Conservation (phyloP, 2,329 filamentous ascomycete genomes). For the Zymoseptoria brevis region DNA sequence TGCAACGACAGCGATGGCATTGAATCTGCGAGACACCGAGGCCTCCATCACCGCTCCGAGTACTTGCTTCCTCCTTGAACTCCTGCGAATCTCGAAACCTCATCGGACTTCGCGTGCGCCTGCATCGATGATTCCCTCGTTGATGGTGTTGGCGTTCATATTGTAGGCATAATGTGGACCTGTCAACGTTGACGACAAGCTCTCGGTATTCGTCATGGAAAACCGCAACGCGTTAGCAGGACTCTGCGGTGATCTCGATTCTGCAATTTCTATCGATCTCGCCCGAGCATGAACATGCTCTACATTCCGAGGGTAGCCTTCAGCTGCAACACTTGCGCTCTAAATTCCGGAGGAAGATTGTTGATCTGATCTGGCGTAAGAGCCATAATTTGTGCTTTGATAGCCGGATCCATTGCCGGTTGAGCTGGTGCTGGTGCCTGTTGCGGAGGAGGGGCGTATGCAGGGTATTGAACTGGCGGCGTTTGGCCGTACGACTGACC, state of each 20-base stretch:
- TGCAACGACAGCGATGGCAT: background rate
- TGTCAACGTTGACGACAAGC: background rate
- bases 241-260: background rate
- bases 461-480: constrained; percentile 36
- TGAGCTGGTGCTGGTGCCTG: constrained; percentile 35
- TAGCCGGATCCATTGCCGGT: constrained; percentile 56
- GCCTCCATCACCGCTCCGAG: background rate
- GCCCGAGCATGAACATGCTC: background rate
- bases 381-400: constrained; percentile 73
- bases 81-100: background rate
- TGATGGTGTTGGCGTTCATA: background rate
- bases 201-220: background rate
- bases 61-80: background rate
- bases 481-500: constrained; percentile 38
- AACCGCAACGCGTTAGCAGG: background rate
- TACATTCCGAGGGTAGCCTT: constrained; percentile 36
- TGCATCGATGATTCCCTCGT: background rate
- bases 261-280: background rate
- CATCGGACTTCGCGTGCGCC: too few species aligned
- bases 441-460: constrained; percentile 34
- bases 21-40: background rate
- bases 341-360: constrained; percentile 54
- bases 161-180: background rate
- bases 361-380: constrained; percentile 76
- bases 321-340: constrained; percentile 70